phyloP scores from a whole-genome alignment of 208 protist species.

The Trypanosoma melophagium region DNA sequence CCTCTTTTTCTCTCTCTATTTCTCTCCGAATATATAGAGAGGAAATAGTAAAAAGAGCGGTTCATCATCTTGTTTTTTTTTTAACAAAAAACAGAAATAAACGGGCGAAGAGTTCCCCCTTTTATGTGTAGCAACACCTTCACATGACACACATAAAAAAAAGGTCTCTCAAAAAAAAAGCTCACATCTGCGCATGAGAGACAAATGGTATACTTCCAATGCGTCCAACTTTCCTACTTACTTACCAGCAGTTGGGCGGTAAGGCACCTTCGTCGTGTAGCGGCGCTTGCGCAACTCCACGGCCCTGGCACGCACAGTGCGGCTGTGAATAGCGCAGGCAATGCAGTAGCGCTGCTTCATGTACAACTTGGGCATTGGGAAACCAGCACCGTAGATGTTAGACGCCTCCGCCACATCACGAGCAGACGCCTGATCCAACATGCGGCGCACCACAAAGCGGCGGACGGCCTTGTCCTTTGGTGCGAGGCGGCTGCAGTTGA shows the following conservation, averaged over 20 bases:
- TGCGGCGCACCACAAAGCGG: constrained; percentile 98
- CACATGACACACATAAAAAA: constrained; percentile 15
- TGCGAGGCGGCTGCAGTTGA: constrained; percentile 90
- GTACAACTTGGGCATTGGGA: constrained; percentile 98
- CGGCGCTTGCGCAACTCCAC: constrained; percentile 82
- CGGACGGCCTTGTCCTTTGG: constrained; percentile 98
- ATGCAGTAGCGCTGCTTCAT: constrained; percentile 99
- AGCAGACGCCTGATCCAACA: constrained; percentile 96
- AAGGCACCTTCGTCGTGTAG: constrained; percentile 83
- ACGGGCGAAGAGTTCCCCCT: too few species aligned
- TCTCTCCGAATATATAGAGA: too few species aligned
- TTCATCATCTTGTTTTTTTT: too few species aligned
- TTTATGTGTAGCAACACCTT: too few species aligned
- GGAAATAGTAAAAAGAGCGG: too few species aligned
- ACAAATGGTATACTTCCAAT: not conserved
- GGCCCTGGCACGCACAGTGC: constrained; percentile 93
- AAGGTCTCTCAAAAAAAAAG: not conserved
- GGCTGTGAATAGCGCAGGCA: constrained; percentile 99
- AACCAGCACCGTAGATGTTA: constrained; percentile 89
- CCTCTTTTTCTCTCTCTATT: too few species aligned
- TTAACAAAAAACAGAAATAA: too few species aligned
- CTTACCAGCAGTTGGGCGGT: constrained; percentile 45
- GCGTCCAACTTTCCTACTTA: not conserved
- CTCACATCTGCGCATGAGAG: not conserved
- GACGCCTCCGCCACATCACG: constrained; percentile 97